phyloP scores from a whole-genome alignment of 345 rosid genomes.

The Pugionium dolabratum region DNA sequence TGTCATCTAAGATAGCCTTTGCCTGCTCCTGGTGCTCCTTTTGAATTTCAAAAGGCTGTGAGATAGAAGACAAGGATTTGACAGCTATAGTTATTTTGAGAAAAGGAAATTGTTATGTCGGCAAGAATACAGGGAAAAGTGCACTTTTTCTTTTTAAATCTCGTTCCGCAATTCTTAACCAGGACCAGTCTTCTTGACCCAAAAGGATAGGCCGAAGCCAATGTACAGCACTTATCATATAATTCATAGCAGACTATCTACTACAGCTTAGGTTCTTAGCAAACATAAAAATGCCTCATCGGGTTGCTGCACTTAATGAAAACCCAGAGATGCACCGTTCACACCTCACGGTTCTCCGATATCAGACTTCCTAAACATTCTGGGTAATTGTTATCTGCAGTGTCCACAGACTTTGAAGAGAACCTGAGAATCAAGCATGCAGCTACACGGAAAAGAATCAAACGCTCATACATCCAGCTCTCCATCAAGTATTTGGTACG shows the following conservation, averaged over 20 bases:
- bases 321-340: not conserved
- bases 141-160: not conserved
- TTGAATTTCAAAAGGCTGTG: slow-evolving; percentile 56
- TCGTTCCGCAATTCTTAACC: slow-evolving; percentile 4
- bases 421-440: slow-evolving; percentile 4
- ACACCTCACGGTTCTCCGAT: not conserved
- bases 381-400: not conserved
- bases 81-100: slow-evolving; percentile 11
- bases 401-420: slow-evolving; percentile 3
- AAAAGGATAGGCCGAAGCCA: not conserved
- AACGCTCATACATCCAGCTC: not conserved
- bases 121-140: not conserved
- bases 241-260: slow-evolving; percentile 4
- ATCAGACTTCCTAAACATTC: not conserved
- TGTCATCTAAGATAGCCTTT: slow-evolving; percentile 44
- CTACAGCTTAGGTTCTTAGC: slow-evolving; percentile 13
- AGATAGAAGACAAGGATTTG: slow-evolving; percentile 18
- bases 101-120: not conserved
- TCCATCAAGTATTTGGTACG: not conserved
- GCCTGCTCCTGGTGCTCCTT: slow-evolving; percentile 60
- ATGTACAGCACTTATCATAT: not conserved
- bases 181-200: not conserved
- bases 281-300: slow-evolving; percentile 2
- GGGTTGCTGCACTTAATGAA: not conserved
- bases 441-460: slow-evolving; percentile 4